phyloP scores from a whole-genome alignment of 2,329 filamentous ascomycete genomes.

The Fusarium buharicum region DNA sequence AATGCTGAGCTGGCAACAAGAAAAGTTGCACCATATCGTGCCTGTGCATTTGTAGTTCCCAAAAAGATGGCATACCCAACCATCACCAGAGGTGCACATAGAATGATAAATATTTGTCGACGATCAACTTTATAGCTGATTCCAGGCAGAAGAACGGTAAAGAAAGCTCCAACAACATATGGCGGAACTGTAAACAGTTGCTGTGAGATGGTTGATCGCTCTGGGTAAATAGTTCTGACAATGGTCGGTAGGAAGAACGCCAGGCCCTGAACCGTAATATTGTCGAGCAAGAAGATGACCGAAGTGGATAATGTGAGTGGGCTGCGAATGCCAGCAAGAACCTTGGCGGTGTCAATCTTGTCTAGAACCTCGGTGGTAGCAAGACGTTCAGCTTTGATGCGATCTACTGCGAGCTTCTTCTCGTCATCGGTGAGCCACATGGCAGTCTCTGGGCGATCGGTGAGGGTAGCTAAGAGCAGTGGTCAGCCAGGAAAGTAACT shows the following conservation, averaged over 20 bases:
- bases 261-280: conserved; percentile 77
- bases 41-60: conserved; percentile 60
- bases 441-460: conserved; percentile 73
- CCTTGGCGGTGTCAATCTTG: conserved; percentile 68
- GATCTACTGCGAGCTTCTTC: conserved; percentile 69
- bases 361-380: conserved; percentile 66
- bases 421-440: conserved; percentile 72
- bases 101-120: conserved; percentile 69
- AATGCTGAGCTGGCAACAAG: conserved; percentile 61
- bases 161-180: conserved; percentile 75
- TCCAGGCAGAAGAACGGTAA: conserved; percentile 70
- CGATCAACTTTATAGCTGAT: conserved; percentile 69
- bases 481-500: not conserved
- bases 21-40: conserved; percentile 77
- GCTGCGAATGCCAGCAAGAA: conserved; percentile 69
- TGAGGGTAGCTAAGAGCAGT: conserved; percentile 63
- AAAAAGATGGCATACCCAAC: conserved; percentile 77
- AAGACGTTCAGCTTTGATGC: conserved; percentile 68
- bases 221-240: conserved; percentile 73
- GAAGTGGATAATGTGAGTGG: conserved; percentile 64
- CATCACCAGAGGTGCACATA: conserved; percentile 71
- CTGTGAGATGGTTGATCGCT: conserved; percentile 65
- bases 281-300: conserved; percentile 71
- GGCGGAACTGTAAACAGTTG: conserved; percentile 78
- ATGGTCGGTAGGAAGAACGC: conserved; percentile 79